These are phyloP conservation scores for Retiboletus flavoniger DNA, from an alignment of 1,284 basidiomycete species.

Conservation along the genomic window DNA sequence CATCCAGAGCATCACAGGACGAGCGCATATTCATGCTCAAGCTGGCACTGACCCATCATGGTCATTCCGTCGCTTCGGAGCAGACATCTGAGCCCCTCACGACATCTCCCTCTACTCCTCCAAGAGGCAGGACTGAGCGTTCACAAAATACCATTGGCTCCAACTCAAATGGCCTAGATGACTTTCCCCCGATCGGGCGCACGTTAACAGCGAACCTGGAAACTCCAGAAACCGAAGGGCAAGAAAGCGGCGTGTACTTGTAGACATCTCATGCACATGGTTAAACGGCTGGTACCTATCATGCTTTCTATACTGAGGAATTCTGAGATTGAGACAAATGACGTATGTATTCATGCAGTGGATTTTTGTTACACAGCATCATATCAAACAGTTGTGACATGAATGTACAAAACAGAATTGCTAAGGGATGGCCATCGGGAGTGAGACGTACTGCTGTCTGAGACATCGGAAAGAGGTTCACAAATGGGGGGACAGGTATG, in stretches of 20 bases:
- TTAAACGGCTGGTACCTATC: neutral
- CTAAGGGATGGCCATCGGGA: neutral
- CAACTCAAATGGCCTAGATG: constrained; percentile 16
- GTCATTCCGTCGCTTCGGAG: constrained; percentile 39
- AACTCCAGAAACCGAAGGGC: constrained; percentile 1
- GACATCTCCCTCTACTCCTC: neutral
- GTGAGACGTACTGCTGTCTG: neutral
- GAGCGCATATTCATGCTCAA: constrained; percentile 67
- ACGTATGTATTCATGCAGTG: constrained; percentile 1
- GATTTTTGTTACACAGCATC: constrained; percentile 3
- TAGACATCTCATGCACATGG: constrained; percentile 12
- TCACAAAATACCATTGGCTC: constrained; percentile 7
- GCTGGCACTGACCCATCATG: constrained; percentile 62
- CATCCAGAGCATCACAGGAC: constrained; percentile 62
- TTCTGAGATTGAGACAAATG: neutral
- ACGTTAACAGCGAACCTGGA: neutral
- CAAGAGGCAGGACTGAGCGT: neutral
- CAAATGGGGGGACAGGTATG: neutral
- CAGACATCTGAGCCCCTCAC: constrained; percentile 5
- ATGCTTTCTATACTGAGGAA: neutral
- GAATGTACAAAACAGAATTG: neutral
- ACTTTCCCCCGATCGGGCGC: neutral
- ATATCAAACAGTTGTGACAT: neutral
- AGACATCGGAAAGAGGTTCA: neutral
- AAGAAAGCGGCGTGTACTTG: constrained; percentile 28